These are phyloP conservation scores for Straminergon stramineum DNA, from an alignment of 225 moss, liverwort and hornwort species.

Conservation along the genomic window DNA sequence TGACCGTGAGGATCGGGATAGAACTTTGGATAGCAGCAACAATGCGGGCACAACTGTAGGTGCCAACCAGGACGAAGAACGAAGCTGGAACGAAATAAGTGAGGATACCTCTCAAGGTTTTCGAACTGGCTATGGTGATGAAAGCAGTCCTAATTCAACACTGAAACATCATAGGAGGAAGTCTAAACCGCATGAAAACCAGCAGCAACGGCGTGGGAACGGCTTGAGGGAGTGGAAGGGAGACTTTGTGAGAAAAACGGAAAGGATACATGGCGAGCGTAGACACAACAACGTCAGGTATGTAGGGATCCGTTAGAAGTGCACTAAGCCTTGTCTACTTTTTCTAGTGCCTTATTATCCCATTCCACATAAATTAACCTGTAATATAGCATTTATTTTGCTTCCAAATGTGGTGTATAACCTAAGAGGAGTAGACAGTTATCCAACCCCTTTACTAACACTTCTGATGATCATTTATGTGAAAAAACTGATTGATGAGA, in stretches of 20 bases:
- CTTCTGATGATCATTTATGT: neutral
- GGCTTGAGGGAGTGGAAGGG: constrained; percentile 65
- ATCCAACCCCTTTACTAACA: neutral
- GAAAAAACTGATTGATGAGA: neutral
- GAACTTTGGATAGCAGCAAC: neutral
- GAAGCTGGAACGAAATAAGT: constrained; percentile 1
- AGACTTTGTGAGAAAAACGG: constrained; percentile 38
- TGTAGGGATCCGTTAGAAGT: neutral
- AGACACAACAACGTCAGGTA: constrained; percentile 1
- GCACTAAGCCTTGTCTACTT: neutral
- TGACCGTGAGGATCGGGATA: neutral
- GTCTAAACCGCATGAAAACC: constrained; percentile 7
- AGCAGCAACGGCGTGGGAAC: constrained; percentile 9
- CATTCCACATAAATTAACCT: neutral
- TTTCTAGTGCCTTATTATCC: neutral
- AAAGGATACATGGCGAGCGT: constrained; percentile 25
- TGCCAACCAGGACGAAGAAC: constrained; percentile 2
- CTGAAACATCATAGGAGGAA: constrained; percentile 12
- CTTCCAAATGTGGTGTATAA: neutral
- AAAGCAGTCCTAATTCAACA: constrained; percentile 1
- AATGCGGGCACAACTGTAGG: neutral
- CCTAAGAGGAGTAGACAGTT: neutral
- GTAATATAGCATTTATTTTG: neutral
- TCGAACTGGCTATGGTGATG: constrained; percentile 5
- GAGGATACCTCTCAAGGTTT: constrained; percentile 10